phyloP scores from a whole-genome alignment of 2,329 filamentous ascomycete genomes.

The Tympanopsis confertula region DNA sequence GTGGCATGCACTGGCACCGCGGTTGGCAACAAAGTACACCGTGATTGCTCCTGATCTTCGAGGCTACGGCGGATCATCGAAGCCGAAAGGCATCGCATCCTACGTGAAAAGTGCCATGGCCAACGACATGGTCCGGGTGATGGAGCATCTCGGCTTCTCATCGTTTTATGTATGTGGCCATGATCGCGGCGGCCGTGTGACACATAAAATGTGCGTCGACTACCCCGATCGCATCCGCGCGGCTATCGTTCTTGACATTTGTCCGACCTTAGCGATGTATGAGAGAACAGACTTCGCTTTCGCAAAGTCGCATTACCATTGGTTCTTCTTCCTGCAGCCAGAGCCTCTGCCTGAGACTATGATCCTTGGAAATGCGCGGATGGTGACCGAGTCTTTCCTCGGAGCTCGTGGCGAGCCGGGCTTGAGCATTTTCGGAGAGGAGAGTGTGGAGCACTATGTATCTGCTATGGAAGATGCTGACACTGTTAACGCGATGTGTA shows the following conservation, averaged over 20 bases:
- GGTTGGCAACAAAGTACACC: slow-evolving; percentile 24
- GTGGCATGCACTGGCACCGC: slow-evolving; percentile 32
- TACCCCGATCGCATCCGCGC: slow-evolving; percentile 25
- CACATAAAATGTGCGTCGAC: slow-evolving; percentile 40
- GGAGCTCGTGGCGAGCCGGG: slow-evolving; percentile 22
- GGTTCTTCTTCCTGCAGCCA: slow-evolving; percentile 44
- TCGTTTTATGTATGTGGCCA: slow-evolving; percentile 39
- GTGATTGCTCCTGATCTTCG: slow-evolving; percentile 35
- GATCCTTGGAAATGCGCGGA: slow-evolving; percentile 21
- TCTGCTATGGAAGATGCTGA: slow-evolving; percentile 24
- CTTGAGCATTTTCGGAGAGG: slow-evolving; percentile 18
- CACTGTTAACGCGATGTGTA: slow-evolving; percentile 34
- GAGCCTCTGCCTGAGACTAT: slow-evolving; percentile 37
- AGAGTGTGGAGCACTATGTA: slow-evolving; percentile 26
- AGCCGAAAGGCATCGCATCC: slow-evolving; percentile 18
- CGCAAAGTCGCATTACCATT: slow-evolving; percentile 41
- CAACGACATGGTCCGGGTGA: slow-evolving; percentile 29
- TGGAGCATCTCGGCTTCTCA: slow-evolving; percentile 25
- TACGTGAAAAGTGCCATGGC: slow-evolving; percentile 39
- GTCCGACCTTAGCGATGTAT: slow-evolving; percentile 42
- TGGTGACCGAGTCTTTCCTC: slow-evolving; percentile 29
- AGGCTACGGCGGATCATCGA: slow-evolving; percentile 37
- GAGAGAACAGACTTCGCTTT: slow-evolving; percentile 25
- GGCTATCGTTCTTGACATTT: slow-evolving; percentile 37
- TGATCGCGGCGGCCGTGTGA: slow-evolving; percentile 42